Base-by-base conservation (phyloP, 768 basidiomycete genomes). In the Piloderma croceum region DNA sequence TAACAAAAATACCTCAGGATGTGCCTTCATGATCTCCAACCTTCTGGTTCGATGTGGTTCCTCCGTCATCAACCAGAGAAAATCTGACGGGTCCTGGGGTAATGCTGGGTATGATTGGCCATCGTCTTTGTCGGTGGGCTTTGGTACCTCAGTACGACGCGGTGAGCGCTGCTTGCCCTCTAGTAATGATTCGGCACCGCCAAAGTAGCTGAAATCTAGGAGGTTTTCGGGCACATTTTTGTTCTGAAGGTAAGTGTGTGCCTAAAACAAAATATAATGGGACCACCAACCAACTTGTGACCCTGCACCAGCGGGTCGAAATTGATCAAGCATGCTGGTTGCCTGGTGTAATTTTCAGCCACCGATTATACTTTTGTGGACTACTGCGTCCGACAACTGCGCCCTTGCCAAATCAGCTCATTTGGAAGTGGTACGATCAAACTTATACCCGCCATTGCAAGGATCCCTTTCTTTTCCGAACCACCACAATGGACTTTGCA, bases 21-120 rank as follows among this genome's bases (percentile, higher is more conserved):
- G 92, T 0, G 87, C 84, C 53, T 93, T 93, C 70, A 98, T 75
- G 45, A 99, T 97, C 6, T 77, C 84, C 67, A 79, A 81, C 43
- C 96, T 69, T 40, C 96, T 69, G 12, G 81, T 80, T 36, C 94
- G 77, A 62, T 99, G 96, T 3, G 96, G 96, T 56, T 99, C 96
- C 63, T 99, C 96, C 1, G 90, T 96, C 82, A 97, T 88, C 33
- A 93, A 56, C 96, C 96, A 99, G 22, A 97, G 70, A 54, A 96
- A 98, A 51, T 98, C 94, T 1, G 70, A 61, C 1, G 88, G 84
- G 52, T 91, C 81, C 57, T 81, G 80, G 0, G 83, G 83, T 3
- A 78, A 77, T 5, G 63, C 70, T 15, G 68, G 60, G 51, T 74
- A 60, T 3, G 63, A 59, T 29, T 55, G 57, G 7, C 66, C 72